Evolutionary conservation across 75 land plant genomes (phyloP), one percentile per base, ranked within the genome.

Genomic region (Adiantum capillusveneris): DNA sequence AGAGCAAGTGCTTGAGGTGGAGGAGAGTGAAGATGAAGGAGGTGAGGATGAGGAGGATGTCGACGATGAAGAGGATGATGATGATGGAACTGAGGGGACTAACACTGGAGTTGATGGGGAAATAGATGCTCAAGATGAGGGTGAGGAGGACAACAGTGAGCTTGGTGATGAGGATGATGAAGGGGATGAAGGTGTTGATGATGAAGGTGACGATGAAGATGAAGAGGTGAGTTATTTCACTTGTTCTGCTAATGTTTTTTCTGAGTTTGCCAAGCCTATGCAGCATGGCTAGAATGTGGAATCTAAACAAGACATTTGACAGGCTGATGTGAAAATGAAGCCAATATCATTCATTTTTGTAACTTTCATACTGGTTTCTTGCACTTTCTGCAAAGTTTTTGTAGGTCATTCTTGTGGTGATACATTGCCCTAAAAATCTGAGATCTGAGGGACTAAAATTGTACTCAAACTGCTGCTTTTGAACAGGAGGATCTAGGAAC

Each of bases 401-500:
- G n/a, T n/a, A n/a, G n/a, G n/a, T n/a, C n/a, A n/a, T n/a, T n/a
- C n/a, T n/a, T n/a, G n/a, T n/a, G n/a, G n/a, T n/a, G n/a, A n/a
- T n/a, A n/a, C n/a, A n/a, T n/a, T n/a, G n/a, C n/a, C n/a, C n/a
- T n/a, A n/a, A n/a, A n/a, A n/a, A n/a, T n/a, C n/a, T n/a, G n/a
- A n/a, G n/a, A n/a, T n/a, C n/a, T n/a, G n/a, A n/a, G n/a, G n/a
- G n/a, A n/a, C n/a, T n/a, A n/a, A n/a, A n/a, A n/a, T n/a, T n/a
- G n/a, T n/a, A n/a, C n/a, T n/a, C n/a, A n/a, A n/a, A n/a, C n/a
- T n/a, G n/a, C n/a, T n/a, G n/a, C 24, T 52, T 59, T 31, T 14
- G 67, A 80, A 59, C 75, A 84, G 20, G 83, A 84, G 42, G 96
- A 90, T 54, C 61, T 53, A 66, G 96, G 72, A 1, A 57, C 75